Conservation (phyloP, 768 basidiomycete genomes). For the Mycena capillaripes region DNA sequence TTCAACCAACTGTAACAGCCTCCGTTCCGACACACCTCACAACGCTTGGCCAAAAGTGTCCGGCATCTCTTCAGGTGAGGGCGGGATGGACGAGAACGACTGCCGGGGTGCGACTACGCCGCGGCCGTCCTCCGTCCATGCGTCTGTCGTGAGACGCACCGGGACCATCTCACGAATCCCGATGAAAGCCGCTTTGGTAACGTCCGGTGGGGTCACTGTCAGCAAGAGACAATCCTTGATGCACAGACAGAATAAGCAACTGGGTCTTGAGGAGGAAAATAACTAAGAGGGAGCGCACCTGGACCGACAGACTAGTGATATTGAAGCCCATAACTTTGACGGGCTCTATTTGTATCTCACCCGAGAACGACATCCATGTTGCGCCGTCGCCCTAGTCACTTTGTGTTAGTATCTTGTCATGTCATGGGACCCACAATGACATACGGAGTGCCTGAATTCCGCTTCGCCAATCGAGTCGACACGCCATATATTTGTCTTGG, state of each 20-base stretch:
- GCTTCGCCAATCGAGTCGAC: conserved; percentile 76
- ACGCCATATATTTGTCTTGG: conserved; percentile 82
- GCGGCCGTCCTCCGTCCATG: conserved; percentile 60
- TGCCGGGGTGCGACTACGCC: conserved; percentile 44
- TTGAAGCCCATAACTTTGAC: conserved; percentile 74
- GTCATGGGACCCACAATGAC: conserved; percentile 34
- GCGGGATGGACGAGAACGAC: conserved; percentile 8
- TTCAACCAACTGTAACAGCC: background rate
- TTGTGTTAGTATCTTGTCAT: conserved; percentile 4
- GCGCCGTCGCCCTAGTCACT: conserved; percentile 68
- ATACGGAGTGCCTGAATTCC: conserved; percentile 68
- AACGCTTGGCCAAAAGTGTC: conserved; percentile 5
- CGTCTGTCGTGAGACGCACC: conserved; percentile 74
- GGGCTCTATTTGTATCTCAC: conserved; percentile 68
- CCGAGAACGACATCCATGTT: conserved; percentile 73
- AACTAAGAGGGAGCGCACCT: conserved; percentile 65
- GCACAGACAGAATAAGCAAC: conserved; percentile 6
- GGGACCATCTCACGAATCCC: conserved; percentile 76
- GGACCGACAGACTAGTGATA: conserved; percentile 74
- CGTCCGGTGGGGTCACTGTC: conserved; percentile 70
- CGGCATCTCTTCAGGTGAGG: conserved; percentile 11
- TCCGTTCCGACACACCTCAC: background rate
- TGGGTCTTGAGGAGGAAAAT: background rate
- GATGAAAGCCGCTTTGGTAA: conserved; percentile 64
- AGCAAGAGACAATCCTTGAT: conserved; percentile 76